Percentiles rank a stretch among this genome's conserved stretches.
These are phyloP conservation scores for Thielaviopsis euricoi DNA, from an alignment of 2,329 filamentous ascomycete genomes.

Conservation along the genomic window DNA sequence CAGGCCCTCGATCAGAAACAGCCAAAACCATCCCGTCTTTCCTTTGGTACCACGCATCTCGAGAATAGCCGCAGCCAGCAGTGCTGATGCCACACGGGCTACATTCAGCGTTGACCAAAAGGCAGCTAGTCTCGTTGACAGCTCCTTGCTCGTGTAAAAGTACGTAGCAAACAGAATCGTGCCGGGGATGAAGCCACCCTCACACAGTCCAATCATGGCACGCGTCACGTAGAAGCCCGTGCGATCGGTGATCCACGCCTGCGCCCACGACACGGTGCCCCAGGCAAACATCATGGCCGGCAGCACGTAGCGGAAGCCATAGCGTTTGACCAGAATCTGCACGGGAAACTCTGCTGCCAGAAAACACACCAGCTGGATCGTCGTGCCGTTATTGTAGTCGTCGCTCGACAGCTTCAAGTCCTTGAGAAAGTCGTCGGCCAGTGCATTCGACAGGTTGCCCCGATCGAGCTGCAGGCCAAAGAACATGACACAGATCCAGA, in stretches of 20 bases:
- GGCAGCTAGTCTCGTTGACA: conserved; percentile 48
- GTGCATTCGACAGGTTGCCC: conserved; percentile 44
- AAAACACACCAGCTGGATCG: conserved; percentile 38
- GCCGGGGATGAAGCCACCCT: conserved; percentile 42
- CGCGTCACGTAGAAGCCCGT: conserved; percentile 33
- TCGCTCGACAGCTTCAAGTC: conserved; percentile 32
- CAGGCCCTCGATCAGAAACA: conserved; percentile 51
- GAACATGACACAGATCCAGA: conserved; percentile 34
- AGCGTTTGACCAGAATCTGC: conserved; percentile 38
- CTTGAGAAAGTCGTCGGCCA: conserved; percentile 43
- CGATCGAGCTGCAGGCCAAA: conserved; percentile 48
- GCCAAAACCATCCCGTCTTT: conserved; percentile 40
- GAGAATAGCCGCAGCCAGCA: conserved; percentile 51
- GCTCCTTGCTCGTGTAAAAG: conserved; percentile 53
- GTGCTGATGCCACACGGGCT: conserved; percentile 15
- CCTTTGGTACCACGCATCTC: conserved; percentile 45
- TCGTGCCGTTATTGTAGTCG: conserved; percentile 42
- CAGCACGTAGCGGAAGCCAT: conserved; percentile 39
- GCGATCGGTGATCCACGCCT: conserved; percentile 33
- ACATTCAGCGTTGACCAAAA: conserved; percentile 45
- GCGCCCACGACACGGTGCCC: conserved; percentile 26
- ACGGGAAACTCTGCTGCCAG: conserved; percentile 40
- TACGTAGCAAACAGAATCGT: conserved; percentile 52
- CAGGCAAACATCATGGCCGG: conserved; percentile 33
- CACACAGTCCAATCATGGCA: conserved; percentile 34